These are phyloP conservation scores for Sphagnum tenellum DNA, from an alignment of 225 moss, liverwort and hornwort species.

Conservation along the genomic window DNA sequence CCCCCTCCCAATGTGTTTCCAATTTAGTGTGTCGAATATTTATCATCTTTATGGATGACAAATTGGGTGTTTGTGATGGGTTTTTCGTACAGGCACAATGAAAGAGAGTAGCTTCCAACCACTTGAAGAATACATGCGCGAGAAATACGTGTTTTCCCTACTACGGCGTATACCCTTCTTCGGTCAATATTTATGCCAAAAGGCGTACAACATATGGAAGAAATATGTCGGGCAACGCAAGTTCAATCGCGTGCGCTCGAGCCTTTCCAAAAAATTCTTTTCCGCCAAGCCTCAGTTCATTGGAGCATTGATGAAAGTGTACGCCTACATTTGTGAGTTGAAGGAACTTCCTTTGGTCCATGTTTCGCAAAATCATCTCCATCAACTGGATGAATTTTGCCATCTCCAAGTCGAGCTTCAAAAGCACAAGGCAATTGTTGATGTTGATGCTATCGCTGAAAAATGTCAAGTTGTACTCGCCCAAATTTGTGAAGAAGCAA, in stretches of 20 bases:
- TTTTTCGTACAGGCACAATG: constrained; percentile 26
- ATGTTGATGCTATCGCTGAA: constrained; percentile 43
- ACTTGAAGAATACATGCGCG: constrained; percentile 66
- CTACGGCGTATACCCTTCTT: constrained; percentile 57
- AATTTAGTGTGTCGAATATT: too few species aligned
- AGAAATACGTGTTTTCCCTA: constrained; percentile 53
- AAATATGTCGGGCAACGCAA: constrained; percentile 71
- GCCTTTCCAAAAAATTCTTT: constrained; percentile 51
- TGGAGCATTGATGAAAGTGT: constrained; percentile 47
- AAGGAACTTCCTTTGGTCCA: constrained; percentile 52
- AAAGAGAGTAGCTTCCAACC: constrained; percentile 55
- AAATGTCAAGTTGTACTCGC: constrained; percentile 45
- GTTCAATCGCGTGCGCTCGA: constrained; percentile 47
- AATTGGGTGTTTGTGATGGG: too few species aligned
- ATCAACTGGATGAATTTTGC: constrained; percentile 67
- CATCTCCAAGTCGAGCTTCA: constrained; percentile 47
- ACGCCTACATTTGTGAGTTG: constrained; percentile 43
- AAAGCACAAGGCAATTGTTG: constrained; percentile 30
- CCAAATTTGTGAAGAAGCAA: constrained; percentile 53
- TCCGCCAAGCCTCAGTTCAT: constrained; percentile 75
- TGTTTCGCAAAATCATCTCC: constrained; percentile 51
- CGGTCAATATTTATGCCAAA: constrained; percentile 47
- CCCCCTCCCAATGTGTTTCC: too few species aligned
- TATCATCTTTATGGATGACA: too few species aligned
- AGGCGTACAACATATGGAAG: constrained; percentile 76